Conservation (phyloP, 164 flowering plant genomes). For the Brasenia schreberi region DNA sequence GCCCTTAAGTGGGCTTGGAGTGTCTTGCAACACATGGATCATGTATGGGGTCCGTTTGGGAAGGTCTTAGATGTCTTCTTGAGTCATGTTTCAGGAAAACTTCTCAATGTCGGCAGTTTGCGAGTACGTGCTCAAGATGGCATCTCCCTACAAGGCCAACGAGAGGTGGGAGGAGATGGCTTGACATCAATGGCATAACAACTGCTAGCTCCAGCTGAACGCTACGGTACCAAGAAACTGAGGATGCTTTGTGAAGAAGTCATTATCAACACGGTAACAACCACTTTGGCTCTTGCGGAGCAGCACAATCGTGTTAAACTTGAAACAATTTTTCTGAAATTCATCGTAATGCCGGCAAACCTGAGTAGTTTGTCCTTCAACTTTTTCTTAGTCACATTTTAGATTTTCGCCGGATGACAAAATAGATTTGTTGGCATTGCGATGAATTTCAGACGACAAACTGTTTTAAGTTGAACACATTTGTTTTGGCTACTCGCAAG, state of each 20-base stretch:
- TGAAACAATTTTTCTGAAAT: slow-evolving; percentile 77
- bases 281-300: no score
- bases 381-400: no score
- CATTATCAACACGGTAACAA: slow-evolving; percentile 89
- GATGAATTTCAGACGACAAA: slow-evolving; percentile 73
- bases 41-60: no score
- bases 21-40: no score
- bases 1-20: no score
- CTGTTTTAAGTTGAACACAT: slow-evolving; percentile 69
- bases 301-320: slow-evolving; percentile 88
- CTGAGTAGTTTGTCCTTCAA: slow-evolving; percentile 24
- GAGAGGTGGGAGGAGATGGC: neutral
- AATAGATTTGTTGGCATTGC: slow-evolving; percentile 57
- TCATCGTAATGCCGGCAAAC: slow-evolving; percentile 59
- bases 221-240: slow-evolving; percentile 81
- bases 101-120: no score
- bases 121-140: neutral
- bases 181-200: slow-evolving; percentile 73
- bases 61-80: no score
- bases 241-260: slow-evolving; percentile 73
- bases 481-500: slow-evolving; percentile 80
- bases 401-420: no score
- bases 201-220: slow-evolving; percentile 93
- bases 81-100: neutral
- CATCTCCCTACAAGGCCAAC: neutral